phyloP scores from a whole-genome alignment of 179 eudicot genomes.

The Nepenthes alata region DNA sequence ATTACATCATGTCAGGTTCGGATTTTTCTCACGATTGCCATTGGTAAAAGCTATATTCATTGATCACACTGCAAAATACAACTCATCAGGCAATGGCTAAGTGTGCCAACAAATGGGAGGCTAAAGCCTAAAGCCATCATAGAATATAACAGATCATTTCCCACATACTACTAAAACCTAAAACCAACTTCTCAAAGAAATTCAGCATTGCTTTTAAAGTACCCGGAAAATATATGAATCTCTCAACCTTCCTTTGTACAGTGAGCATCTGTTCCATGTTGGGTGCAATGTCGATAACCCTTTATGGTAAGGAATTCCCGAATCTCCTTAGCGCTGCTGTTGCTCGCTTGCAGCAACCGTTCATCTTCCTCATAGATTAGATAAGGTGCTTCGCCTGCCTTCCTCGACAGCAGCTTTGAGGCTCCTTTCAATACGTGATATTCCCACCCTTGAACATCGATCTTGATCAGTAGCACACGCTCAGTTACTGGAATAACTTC shows the following conservation, averaged over 20 bases:
- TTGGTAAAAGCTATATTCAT: no score
- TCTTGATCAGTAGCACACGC: conserved; percentile 63
- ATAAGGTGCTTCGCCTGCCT: conserved; percentile 75
- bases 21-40: background rate
- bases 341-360: conserved; percentile 79
- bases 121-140: no score
- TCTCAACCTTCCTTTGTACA: conserved; percentile 47
- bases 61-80: background rate
- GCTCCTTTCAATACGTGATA: conserved; percentile 89
- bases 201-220: no score
- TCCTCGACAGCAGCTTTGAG: conserved; percentile 61
- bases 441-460: conserved; percentile 99
- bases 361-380: conserved; percentile 93
- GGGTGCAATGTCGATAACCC: conserved; percentile 67
- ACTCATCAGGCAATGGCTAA: background rate
- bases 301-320: conserved; percentile 53
- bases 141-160: no score
- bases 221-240: background rate
- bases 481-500: conserved; percentile 51
- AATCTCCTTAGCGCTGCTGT: conserved; percentile 75
- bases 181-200: no score
- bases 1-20: no score
- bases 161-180: no score
- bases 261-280: conserved; percentile 90
- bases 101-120: background rate